Evolutionary conservation across 768 basidiomycete species (phyloP), one percentile per base, ranked within the genome.

Genomic region (Auriscalpium vulgare): DNA sequence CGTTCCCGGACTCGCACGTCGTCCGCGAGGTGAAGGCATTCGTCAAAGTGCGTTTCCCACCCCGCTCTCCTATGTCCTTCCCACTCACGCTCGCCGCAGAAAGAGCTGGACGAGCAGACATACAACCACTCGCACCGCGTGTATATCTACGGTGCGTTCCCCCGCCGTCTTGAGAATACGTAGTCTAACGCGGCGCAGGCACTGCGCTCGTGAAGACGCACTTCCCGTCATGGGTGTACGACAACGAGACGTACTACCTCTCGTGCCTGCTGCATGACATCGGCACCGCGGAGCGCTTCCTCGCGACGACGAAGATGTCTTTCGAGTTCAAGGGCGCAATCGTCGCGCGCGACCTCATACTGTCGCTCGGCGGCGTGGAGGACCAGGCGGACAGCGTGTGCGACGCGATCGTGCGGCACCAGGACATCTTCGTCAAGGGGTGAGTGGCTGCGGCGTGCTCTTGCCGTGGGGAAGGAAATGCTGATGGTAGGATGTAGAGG

Each of bases 311-410:
- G n/a, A 78, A 78, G 57, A 67, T 80, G 66, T 77, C 75, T 13
- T 81, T 82, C 61, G 80, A 82, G 66, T 80, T 78, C 69, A 78
- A 77, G 63, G 78, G 79, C 48, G 79, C 72, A 17, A 77, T 81
- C 52, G 71, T 80, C 11, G 79, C 77, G 37, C 74, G 78, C 36
- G 75, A 79, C 51, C 67, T 76, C 43, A 76, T 80, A 44, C 63
- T 78, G 21, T 62, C 73, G 34, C 64, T 67, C 5, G 74, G 74
- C 2, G 76, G 76, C 11, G 66, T 68, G 1, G 74, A 75, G 64
- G 77, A 80, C 60, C 76, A 79, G 58, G 78, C 79, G 11, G 79
- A 80, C 60, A 72, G 73, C 49, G 73, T 80, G 10, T 78, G 75
- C 60, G 79, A 80, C 59, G 75, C 77, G 43, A 77, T 79, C 59